Base-by-base conservation (phyloP, 805 yeast species). In the Candida orba region DNA sequence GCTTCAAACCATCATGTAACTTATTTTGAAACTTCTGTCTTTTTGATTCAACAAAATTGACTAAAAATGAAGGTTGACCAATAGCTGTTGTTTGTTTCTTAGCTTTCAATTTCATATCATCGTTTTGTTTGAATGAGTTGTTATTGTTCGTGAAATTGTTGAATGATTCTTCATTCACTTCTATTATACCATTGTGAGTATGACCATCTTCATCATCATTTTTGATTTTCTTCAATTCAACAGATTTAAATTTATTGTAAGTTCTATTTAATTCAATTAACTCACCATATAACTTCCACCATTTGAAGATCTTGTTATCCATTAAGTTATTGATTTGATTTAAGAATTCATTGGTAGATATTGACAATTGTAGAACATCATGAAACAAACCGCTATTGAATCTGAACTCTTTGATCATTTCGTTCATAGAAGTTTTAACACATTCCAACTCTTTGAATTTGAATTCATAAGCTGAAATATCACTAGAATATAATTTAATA, bases 41-140 rank as follows among this genome's bases (percentile, higher is more conserved):
- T 47, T 77, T 72, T 30, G 72, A 75, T 44, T 81, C 87, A 12
- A 78, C 66, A 34, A 78, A 64, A 48, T 52, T 62, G 27, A 52
- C 40, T 8, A 62, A 46, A 40, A 62, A 60, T 2, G 63, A 60
- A 3, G 60, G 58, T 39, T 57, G 53, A 22, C 52, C 48, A n/a
- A 37, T 14, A 18, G 41, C 18, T 8, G 41, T 18, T 6, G 33
- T 13, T 18, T 34, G 37, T 23, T 33, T 40, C 12, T 2, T 27
- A 37, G 29, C 13, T 10, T 27, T 27, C 6, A 13, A 27, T 27
- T 49, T 45, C 37, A 48, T 50, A 14, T 22, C 44, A 30, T 20
- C 30, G 13, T 30, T 31, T 6, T 37, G 48, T 29, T 24, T 46
- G 37, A 48, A 60, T 38, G 43, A 55, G 32, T 54, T 37, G 29